Conservation (phyloP, 208 protist genomes). For the Leishmania arabica region DNA sequence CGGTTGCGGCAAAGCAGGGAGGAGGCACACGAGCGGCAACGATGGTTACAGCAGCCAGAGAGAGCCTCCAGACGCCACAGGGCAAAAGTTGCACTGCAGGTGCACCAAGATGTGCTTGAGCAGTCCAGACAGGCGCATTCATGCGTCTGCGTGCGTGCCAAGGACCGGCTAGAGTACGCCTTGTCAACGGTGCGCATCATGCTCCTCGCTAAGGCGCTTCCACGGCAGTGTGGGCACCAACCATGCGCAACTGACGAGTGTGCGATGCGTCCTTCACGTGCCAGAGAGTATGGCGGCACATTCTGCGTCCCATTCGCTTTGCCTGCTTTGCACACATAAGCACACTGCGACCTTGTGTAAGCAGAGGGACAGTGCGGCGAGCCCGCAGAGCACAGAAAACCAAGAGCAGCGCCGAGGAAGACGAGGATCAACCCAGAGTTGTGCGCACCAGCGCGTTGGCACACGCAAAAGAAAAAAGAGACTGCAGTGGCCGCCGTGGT, state of each 20-base stretch:
- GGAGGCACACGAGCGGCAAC: slow-evolving; percentile 1
- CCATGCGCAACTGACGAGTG: neutral
- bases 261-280: neutral
- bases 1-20: neutral
- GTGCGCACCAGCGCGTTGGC: neutral
- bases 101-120: neutral
- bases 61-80: neutral
- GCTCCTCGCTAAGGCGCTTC: neutral
- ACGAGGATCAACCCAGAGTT: neutral
- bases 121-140: neutral
- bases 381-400: neutral
- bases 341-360: neutral
- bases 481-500: neutral
- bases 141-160: neutral
- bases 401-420: neutral
- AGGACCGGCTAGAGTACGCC: neutral
- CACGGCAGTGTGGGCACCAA: neutral
- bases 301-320: neutral
- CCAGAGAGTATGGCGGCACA: neutral
- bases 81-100: neutral
- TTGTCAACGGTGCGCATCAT: neutral
- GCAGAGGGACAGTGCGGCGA: neutral
- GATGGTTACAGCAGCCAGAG: neutral
- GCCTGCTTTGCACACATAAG: neutral
- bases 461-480: neutral